These are phyloP conservation scores for Meredithiella fracta DNA, from an alignment of 2,329 filamentous ascomycete species.

Conservation along the genomic window DNA sequence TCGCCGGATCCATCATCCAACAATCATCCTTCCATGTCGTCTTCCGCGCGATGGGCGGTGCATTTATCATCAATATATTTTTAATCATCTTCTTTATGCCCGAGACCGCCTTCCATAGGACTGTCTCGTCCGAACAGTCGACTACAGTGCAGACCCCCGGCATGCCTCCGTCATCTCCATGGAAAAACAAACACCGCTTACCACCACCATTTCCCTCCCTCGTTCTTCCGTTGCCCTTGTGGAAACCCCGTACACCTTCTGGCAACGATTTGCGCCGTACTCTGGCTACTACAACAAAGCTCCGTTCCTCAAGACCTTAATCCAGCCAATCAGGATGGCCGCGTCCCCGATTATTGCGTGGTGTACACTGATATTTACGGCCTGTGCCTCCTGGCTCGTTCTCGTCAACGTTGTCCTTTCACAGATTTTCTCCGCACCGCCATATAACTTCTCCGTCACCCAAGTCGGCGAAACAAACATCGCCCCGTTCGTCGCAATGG, in stretches of 20 bases:
- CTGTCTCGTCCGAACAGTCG: slow-evolving; percentile 13
- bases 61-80: slow-evolving; percentile 23
- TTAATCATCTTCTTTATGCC: slow-evolving; percentile 28
- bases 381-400: slow-evolving; percentile 22
- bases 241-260: too few relatives aligned
- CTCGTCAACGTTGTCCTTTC: slow-evolving; percentile 20
- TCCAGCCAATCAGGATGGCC: slow-evolving; percentile 23
- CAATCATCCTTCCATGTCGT: slow-evolving; percentile 21
- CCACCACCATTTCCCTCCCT: too few relatives aligned
- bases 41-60: slow-evolving; percentile 26
- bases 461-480: slow-evolving; percentile 19
- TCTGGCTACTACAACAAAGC: slow-evolving; percentile 24
- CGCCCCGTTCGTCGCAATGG: slow-evolving; percentile 11
- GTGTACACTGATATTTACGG: slow-evolving; percentile 25
- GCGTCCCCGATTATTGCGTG: slow-evolving; percentile 24
- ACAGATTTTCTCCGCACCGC: slow-evolving; percentile 23
- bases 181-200: too few relatives aligned
- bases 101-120: slow-evolving; percentile 23
- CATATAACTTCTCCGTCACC: slow-evolving; percentile 23
- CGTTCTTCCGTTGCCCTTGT: too few relatives aligned
- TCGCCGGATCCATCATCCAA: slow-evolving; percentile 25
- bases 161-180: too few relatives aligned
- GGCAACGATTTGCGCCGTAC: slow-evolving; percentile 15
- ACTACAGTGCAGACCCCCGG: too few relatives aligned
- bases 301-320: slow-evolving; percentile 23